A percentile compares a stretch with the other conserved stretches of the same genome.
Evolutionary conservation across 495 filamentous ascomycete species (phyloP).

Genomic region (Rusavskia elegans): DNA sequence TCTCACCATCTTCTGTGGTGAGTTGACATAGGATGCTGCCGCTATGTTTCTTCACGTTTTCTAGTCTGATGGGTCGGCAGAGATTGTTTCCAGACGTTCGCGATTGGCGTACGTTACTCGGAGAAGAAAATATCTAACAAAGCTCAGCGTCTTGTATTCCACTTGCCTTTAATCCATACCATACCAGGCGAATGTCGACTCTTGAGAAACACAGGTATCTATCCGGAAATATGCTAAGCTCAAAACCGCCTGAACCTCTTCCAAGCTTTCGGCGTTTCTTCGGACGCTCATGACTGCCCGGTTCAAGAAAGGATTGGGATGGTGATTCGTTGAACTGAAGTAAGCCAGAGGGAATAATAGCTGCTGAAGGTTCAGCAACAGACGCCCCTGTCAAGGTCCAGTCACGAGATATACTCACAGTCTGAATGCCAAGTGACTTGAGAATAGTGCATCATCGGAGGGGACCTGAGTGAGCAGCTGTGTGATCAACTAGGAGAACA

Average conservation of each 20-base stretch:
- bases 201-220: slow-evolving; percentile 7
- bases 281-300: neutral
- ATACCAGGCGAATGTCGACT: slow-evolving; percentile 8
- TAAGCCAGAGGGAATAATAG: neutral
- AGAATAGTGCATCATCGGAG: neutral
- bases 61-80: slow-evolving; percentile 2
- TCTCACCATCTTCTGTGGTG: neutral
- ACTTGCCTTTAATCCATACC: neutral
- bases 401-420: neutral
- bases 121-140: slow-evolving; percentile 5
- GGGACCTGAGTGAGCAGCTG: neutral
- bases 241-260: neutral
- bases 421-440: neutral
- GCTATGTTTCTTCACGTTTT: neutral
- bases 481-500: too few species aligned
- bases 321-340: neutral
- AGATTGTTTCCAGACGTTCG: neutral
- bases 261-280: slow-evolving; percentile 5
- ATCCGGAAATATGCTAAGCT: neutral
- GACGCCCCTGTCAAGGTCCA: neutral
- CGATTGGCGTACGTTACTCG: neutral
- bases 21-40: neutral
- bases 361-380: neutral
- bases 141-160: too few species aligned
- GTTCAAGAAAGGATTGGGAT: neutral